Evolutionary conservation across 345 rosid species (phyloP), one percentile per base, ranked within the genome.

Genomic region (Theobroma cacao): DNA sequence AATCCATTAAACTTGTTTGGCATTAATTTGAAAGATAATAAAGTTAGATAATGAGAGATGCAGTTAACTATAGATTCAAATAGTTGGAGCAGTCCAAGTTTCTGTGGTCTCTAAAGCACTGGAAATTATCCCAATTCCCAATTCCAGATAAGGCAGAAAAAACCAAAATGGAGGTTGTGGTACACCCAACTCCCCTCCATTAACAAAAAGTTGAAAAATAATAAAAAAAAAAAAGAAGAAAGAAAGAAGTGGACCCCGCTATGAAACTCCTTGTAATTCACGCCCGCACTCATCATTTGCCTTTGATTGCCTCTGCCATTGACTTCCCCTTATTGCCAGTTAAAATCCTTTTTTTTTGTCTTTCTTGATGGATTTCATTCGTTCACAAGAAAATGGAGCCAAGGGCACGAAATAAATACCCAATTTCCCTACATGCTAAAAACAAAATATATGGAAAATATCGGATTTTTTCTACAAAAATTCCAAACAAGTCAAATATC

Each of bases 261-360:
- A 30, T 18, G 24, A 72, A 33, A 14, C n/a, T 31, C 67, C n/a
- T 62, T 15, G 67, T 1, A 34, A 53, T 12, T 53, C 48, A 72
- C 75, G 75, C 58, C 75, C 72, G 12, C 9, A 0, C 40, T 18
- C 60, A 50, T 71, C 61, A 53, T 72, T n/a, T 33, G 58, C 75
- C 45, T 31, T n/a, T 33, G 18, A 71, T 30, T 50, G 62, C 60
- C 4, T 50, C n/a, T 24, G 47, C 3, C 45, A 64, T 64, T 30
- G 17, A 34, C 11, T 41, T 13, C 20, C 11, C 47, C 47, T 18
- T 4, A 9, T 26, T 38, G 47, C 71, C 45, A 40, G 18, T n/a
- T 43, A 8, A 40, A 26, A 10, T 30, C 0, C 20, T 7, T 48
- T 5, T 0, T 0, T 9, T 52, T 31, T 31, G 15, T 50, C 22